A percentile compares a stretch with the other conserved stretches of the same genome.
Conservation (phyloP, 352 stramenopile genomes). For the Phytophthora meadii region DNA sequence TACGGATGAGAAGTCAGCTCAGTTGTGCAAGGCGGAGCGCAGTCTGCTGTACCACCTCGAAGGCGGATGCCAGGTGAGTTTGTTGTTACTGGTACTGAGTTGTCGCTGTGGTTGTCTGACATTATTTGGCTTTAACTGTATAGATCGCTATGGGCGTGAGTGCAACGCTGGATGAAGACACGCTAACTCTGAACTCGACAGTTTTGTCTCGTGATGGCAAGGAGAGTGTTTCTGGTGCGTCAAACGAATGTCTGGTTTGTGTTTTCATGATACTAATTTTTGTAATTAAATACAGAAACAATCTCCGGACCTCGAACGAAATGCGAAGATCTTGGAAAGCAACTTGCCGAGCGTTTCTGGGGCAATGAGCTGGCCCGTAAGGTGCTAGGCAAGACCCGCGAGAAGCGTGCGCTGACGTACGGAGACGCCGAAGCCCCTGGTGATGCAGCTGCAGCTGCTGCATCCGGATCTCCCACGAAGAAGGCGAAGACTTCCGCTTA, state of each 20-base stretch:
- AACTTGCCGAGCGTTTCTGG: conserved; percentile 68
- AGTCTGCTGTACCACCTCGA: conserved; percentile 84
- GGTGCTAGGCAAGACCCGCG: conserved; percentile 63
- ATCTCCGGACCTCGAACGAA: conserved; percentile 67
- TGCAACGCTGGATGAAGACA: conserved; percentile 66
- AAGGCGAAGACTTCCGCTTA: conserved; percentile 34
- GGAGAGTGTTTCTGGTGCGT: conserved; percentile 55
- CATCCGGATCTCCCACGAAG: conserved; percentile 16
- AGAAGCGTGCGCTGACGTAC: conserved; percentile 85
- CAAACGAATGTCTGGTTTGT: neutral
- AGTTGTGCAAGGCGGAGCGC: conserved; percentile 83
- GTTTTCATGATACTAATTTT: neutral
- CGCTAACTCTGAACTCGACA: conserved; percentile 70
- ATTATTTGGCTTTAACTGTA: neutral
- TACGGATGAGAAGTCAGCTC: conserved; percentile 76
- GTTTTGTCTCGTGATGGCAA: conserved; percentile 81
- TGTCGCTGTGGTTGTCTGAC: conserved; percentile 10
- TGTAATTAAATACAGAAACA: conserved; percentile 26
- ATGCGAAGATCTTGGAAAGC: conserved; percentile 69
- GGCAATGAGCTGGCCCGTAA: conserved; percentile 54
- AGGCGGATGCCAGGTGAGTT: conserved; percentile 82
- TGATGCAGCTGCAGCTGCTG: conserved; percentile 62
- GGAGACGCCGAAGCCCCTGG: conserved; percentile 72
- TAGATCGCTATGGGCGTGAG: conserved; percentile 88
- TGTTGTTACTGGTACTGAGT: neutral